These are phyloP conservation scores for Neocatenulostroma microsporum DNA, from an alignment of 2,329 filamentous ascomycete species.

Conservation along the genomic window DNA sequence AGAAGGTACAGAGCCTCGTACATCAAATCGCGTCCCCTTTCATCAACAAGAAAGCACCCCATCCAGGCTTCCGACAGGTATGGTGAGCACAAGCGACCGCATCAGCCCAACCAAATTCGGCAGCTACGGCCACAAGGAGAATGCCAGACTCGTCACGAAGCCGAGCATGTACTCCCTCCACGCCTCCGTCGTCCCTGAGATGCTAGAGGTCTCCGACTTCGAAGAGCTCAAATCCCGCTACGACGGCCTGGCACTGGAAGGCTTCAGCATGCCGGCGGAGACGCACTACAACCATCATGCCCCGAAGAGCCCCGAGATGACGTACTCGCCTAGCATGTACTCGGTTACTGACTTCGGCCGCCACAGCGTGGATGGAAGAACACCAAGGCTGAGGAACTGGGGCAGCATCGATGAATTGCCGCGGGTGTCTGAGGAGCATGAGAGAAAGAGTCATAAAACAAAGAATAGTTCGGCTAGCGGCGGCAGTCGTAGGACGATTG, in stretches of 20 bases:
- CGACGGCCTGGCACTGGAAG: conserved; percentile 23
- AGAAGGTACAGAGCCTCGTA: not conserved
- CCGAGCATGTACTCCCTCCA: conserved; percentile 25
- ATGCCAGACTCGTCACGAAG: conserved; percentile 20
- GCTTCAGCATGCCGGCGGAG: conserved; percentile 23
- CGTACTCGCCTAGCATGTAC: conserved; percentile 26
- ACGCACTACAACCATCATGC: conserved; percentile 11
- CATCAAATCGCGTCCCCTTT: conserved; percentile 8
- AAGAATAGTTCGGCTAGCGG: conserved; percentile 10
- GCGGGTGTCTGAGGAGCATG: not conserved
- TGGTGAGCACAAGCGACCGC: conserved; percentile 14
- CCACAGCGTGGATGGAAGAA: not conserved
- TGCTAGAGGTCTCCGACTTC: conserved; percentile 16
- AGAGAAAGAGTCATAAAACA: conserved; percentile 3
- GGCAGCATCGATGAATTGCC: conserved; percentile 8
- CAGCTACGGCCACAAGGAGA: conserved; percentile 17
- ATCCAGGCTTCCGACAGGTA: conserved; percentile 3
- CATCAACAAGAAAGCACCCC: conserved; percentile 2
- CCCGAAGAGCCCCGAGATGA: conserved; percentile 3
- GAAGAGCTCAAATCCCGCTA: conserved; percentile 23
- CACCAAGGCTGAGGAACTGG: conserved; percentile 2
- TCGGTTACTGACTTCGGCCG: conserved; percentile 6
- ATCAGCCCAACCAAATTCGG: conserved; percentile 21
- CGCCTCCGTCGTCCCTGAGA: conserved; percentile 22
- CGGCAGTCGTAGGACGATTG: conserved; percentile 10